phyloP scores from a whole-genome alignment of 306 rosid genomes.

The Lagenaria siceraria region DNA sequence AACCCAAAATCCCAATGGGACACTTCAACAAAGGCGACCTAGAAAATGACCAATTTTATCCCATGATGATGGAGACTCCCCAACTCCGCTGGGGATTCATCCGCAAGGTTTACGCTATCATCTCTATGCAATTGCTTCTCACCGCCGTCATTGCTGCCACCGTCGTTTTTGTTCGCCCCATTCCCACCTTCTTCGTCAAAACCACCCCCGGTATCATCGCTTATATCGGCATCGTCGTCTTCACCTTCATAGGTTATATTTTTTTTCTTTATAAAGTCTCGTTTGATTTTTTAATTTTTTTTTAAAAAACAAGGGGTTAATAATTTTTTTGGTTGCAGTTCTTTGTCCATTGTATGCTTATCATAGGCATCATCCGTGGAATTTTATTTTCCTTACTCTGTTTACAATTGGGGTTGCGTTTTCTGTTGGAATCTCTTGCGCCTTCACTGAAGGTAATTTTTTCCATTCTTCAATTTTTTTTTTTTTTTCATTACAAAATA shows the following conservation, averaged over 20 bases:
- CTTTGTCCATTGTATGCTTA: slow-evolving; percentile 9
- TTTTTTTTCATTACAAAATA: too few species aligned
- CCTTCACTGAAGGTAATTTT: slow-evolving; percentile 14
- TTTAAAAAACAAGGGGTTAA: too few species aligned
- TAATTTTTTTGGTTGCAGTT: slow-evolving; percentile 3
- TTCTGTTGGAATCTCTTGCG: slow-evolving; percentile 14
- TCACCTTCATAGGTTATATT: slow-evolving; percentile 8
- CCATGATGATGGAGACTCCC: slow-evolving; percentile 16
- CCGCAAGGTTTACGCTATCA: slow-evolving; percentile 24
- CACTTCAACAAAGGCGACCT: slow-evolving; percentile 4
- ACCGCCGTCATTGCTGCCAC: slow-evolving; percentile 11
- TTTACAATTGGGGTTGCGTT: slow-evolving; percentile 10
- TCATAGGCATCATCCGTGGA: slow-evolving; percentile 17
- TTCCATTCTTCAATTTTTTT: not conserved
- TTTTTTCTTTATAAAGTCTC: too few species aligned
- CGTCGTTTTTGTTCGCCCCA: slow-evolving; percentile 6
- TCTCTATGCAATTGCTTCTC: slow-evolving; percentile 24
- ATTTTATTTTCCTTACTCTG: slow-evolving; percentile 12
- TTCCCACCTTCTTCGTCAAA: slow-evolving; percentile 7
- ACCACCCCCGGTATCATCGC: slow-evolving; percentile 12
- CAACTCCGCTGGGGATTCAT: slow-evolving; percentile 30
- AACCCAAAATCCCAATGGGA: slow-evolving; percentile 9
- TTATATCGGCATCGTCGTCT: not conserved
- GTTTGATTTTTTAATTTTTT: too few species aligned
- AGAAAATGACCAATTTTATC: slow-evolving; percentile 10